These are phyloP conservation scores for Saccharomycopsis phalli DNA, from an alignment of 1,139 yeast genomes.

Conservation along the genomic window DNA sequence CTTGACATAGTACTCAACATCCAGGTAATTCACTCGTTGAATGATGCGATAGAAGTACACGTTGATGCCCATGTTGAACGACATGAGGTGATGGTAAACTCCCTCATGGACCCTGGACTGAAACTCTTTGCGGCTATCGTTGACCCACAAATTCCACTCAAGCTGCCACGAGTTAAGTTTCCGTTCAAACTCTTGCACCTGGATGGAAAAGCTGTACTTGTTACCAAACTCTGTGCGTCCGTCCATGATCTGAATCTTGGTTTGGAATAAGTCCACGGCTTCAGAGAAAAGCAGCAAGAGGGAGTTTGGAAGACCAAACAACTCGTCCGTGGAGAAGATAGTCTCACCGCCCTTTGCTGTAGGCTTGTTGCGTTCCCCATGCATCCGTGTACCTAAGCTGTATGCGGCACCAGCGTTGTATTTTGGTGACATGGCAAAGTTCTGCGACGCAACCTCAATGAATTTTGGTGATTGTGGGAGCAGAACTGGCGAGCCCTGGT, in stretches of 20 bases:
- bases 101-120: slow-evolving; percentile 54
- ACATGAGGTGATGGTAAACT: slow-evolving; percentile 72
- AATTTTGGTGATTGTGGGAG: slow-evolving; percentile 25
- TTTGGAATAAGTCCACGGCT: slow-evolving; percentile 55
- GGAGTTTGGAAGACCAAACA: slow-evolving; percentile 81
- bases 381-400: not conserved
- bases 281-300: slow-evolving; percentile 63
- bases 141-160: slow-evolving; percentile 34
- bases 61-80: slow-evolving; percentile 65
- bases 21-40: slow-evolving; percentile 31
- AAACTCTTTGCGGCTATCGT: slow-evolving; percentile 24
- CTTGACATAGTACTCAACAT: slow-evolving; percentile 45
- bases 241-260: slow-evolving; percentile 31
- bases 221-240: slow-evolving; percentile 26
- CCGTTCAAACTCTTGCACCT: slow-evolving; percentile 37
- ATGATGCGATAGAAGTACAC: slow-evolving; percentile 72
- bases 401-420: slow-evolving; percentile 4
- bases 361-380: not conserved
- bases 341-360: not conserved
- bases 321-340: slow-evolving; percentile 61
- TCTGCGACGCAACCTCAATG: slow-evolving; percentile 28
- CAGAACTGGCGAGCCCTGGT: slow-evolving; percentile 17
- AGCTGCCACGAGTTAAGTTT: slow-evolving; percentile 56
- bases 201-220: slow-evolving; percentile 32
- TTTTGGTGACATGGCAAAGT: slow-evolving; percentile 13